phyloP scores from a whole-genome alignment of 2,329 filamentous ascomycete genomes.

The Neospermospora avenae region DNA sequence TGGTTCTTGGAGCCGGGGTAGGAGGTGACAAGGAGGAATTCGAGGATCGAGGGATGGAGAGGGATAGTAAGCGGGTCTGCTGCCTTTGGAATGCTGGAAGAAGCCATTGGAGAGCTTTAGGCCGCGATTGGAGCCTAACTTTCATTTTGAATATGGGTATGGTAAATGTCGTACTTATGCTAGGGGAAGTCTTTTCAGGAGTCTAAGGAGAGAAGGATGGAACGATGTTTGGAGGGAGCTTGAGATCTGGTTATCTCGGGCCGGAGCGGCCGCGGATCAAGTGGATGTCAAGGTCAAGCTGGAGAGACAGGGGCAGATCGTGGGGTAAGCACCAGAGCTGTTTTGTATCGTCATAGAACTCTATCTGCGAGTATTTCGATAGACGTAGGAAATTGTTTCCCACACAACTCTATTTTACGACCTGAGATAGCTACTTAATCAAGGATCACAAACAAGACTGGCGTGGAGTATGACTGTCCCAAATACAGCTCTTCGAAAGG shows the following conservation, averaged over 20 bases:
- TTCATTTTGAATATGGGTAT: constrained; percentile 13
- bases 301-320: neutral
- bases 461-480: constrained; percentile 9
- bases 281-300: neutral
- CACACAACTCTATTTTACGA: too few species aligned
- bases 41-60: neutral
- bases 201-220: neutral
- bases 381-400: too few species aligned
- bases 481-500: constrained; percentile 55
- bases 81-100: neutral
- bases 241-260: constrained; percentile 5
- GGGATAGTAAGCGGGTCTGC: neutral
- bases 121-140: constrained; percentile 5
- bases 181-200: neutral
- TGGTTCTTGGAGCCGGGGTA: constrained; percentile 21
- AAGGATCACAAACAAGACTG: too few species aligned
- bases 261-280: constrained; percentile 16
- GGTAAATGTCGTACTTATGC: neutral
- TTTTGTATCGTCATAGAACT: neutral
- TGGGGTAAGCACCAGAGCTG: neutral
- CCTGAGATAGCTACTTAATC: too few species aligned
- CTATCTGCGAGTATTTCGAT: neutral
- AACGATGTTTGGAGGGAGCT: constrained; percentile 5
- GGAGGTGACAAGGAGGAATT: neutral
- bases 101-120: neutral